phyloP scores from a whole-genome alignment of 768 basidiomycete genomes.

The Tulasnella sp. region DNA sequence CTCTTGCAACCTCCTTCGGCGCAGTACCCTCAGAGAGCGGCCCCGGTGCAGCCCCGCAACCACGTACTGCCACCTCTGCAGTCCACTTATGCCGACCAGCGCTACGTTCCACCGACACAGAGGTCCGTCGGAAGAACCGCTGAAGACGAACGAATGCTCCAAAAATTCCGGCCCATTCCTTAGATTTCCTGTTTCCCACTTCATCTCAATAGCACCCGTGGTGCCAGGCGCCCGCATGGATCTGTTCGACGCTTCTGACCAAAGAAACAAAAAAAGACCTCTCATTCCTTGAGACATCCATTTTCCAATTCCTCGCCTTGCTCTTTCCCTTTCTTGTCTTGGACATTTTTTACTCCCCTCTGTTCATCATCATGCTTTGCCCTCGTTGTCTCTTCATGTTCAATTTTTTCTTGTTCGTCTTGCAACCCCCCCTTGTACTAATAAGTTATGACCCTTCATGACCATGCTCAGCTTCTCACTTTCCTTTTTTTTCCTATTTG shows the following conservation, averaged over 20 bases:
- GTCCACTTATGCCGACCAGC: constrained; percentile 14
- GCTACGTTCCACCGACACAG: not conserved
- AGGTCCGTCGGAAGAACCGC: not conserved
- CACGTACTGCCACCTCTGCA: constrained; percentile 10
- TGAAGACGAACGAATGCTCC: constrained; percentile 27
- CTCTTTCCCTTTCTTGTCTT: not conserved
- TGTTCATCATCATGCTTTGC: not conserved
- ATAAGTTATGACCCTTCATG: not conserved
- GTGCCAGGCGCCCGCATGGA: not conserved
- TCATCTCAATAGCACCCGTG: not conserved
- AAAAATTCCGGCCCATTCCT: constrained; percentile 8
- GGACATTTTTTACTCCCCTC: not conserved
- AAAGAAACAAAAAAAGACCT: not conserved
- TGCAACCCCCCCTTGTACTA: not conserved
- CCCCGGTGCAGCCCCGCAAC: not conserved
- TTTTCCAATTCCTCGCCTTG: not conserved
- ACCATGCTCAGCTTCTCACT: not conserved
- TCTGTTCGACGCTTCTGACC: not conserved
- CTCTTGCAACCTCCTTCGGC: not conserved
- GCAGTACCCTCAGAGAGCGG: not conserved
- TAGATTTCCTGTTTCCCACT: not conserved
- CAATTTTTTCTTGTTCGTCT: not conserved
- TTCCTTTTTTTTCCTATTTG: not conserved
- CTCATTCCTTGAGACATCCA: not conserved
- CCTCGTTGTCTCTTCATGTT: not conserved